Percentiles rank a stretch among this genome's conserved stretches.
Evolutionary conservation across 2,329 filamentous ascomycete species (phyloP).

Genomic region (Xylaria sp.): DNA sequence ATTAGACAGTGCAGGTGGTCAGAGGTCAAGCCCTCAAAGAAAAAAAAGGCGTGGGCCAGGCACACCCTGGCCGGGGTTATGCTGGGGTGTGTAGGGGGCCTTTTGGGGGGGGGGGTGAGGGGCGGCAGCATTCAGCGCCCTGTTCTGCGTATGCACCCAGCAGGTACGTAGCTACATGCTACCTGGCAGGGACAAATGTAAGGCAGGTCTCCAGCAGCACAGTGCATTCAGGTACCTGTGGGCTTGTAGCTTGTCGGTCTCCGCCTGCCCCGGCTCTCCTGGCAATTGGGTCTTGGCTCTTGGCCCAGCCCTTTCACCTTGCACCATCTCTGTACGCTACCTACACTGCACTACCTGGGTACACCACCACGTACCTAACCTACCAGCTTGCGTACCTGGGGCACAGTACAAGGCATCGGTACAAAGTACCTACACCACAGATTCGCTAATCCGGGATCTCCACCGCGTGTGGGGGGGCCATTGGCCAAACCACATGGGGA

Average conservation of each 20-base stretch:
- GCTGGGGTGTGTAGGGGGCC: constrained; percentile 36
- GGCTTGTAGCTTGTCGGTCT: constrained; percentile 44
- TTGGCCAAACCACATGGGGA: constrained; percentile 30
- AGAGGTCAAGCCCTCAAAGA: constrained; percentile 30
- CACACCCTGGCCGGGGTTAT: constrained; percentile 37
- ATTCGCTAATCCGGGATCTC: constrained; percentile 39
- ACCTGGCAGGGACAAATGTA: constrained; percentile 20
- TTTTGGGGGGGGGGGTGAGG: constrained; percentile 24
- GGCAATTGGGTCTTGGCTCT: constrained; percentile 16
- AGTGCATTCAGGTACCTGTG: constrained; percentile 44
- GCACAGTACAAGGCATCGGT: background rate
- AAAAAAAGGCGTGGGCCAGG: constrained; percentile 31
- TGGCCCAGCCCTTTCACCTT: constrained; percentile 15
- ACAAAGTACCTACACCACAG: constrained; percentile 13
- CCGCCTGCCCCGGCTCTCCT: constrained; percentile 38
- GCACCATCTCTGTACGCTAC: constrained; percentile 2
- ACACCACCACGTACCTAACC: constrained; percentile 13
- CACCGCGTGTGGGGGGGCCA: constrained; percentile 47
- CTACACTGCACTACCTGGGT: background rate
- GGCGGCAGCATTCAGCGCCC: constrained; percentile 29
- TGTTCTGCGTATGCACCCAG: constrained; percentile 25
- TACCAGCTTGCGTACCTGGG: constrained; percentile 7
- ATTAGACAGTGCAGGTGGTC: constrained; percentile 24
- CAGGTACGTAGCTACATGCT: constrained; percentile 34
- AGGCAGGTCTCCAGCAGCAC: constrained; percentile 32